phyloP scores from a whole-genome alignment of 768 basidiomycete genomes.

The Candolleomyces efflorescens region DNA sequence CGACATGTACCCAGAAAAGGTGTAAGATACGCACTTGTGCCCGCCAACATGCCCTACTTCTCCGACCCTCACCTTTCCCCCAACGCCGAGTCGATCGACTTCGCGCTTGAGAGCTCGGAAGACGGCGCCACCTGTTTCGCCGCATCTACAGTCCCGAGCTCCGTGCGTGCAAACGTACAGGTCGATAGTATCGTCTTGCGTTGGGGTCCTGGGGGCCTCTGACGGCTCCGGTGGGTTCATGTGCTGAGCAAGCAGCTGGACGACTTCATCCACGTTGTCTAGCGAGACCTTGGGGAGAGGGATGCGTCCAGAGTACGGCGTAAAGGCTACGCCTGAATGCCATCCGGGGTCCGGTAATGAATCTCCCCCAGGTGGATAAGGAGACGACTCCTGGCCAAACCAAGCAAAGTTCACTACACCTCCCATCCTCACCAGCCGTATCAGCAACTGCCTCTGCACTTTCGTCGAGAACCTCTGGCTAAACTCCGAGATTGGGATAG shows the following conservation, averaged over 20 bases:
- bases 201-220: background rate
- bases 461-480: constrained; percentile 44
- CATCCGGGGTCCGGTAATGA: constrained; percentile 4
- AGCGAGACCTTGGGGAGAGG: constrained; percentile 46
- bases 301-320: constrained; percentile 38
- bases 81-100: constrained; percentile 29
- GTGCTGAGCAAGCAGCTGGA: constrained; percentile 29
- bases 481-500: constrained; percentile 43
- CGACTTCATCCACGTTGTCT: constrained; percentile 48
- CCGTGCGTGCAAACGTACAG: constrained; percentile 80
- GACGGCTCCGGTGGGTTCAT: constrained; percentile 11
- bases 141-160: constrained; percentile 76
- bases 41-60: constrained; percentile 81
- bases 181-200: constrained; percentile 25
- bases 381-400: constrained; percentile 22
- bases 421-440: constrained; percentile 41
- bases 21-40: constrained; percentile 59
- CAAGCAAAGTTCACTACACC: constrained; percentile 62
- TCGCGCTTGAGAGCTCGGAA: constrained; percentile 51
- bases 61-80: constrained; percentile 41
- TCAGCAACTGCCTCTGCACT: constrained; percentile 47
- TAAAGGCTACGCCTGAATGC: constrained; percentile 48
- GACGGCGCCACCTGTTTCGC: constrained; percentile 57
- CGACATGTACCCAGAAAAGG: background rate
- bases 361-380: background rate